phyloP scores from a whole-genome alignment of 495 filamentous ascomycete species.

The Oleoguttula mirabilis region DNA sequence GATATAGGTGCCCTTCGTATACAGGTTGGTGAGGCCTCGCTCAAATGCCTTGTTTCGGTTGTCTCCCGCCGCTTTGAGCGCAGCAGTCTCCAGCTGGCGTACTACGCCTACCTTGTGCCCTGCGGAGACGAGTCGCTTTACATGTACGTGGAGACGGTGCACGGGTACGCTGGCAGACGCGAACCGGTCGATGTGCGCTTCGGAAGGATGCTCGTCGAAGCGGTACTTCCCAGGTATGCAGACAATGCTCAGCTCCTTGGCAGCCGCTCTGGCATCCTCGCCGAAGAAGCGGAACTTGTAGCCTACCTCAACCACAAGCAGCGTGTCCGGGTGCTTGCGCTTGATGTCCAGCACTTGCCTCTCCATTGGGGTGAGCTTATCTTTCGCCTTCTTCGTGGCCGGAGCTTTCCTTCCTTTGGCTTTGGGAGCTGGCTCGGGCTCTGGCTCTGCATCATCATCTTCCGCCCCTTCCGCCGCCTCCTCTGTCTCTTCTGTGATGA shows the following conservation, averaged over 20 bases:
- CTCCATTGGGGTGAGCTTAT: conserved; percentile 89
- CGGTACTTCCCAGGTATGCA: conserved; percentile 93
- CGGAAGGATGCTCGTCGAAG: conserved; percentile 90
- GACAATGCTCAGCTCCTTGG: conserved; percentile 86
- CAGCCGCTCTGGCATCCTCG: conserved; percentile 84
- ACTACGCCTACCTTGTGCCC: conserved; percentile 96
- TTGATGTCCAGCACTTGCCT: conserved; percentile 90
- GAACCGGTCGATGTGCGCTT: conserved; percentile 85
- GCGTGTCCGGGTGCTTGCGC: conserved; percentile 73
- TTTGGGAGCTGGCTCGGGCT: conserved; percentile 35
- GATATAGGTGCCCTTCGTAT: conserved; percentile 97
- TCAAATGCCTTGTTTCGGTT: conserved; percentile 89
- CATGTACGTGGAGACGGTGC: conserved; percentile 84
- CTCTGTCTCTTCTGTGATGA: conserved; percentile 40
- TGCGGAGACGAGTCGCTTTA: conserved; percentile 81
- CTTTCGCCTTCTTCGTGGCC: conserved; percentile 53
- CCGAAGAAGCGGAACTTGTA: conserved; percentile 98
- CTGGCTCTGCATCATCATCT: conserved; percentile 28
- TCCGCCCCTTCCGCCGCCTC: conserved; percentile 25
- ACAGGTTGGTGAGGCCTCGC: conserved; percentile 87
- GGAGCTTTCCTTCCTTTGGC: conserved; percentile 49
- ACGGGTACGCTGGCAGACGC: conserved; percentile 93
- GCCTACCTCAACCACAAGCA: conserved; percentile 85
- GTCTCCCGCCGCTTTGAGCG: conserved; percentile 88
- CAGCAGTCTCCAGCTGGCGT: conserved; percentile 94